These are phyloP conservation scores for Spizellomyces punctatus DNA, from an alignment of 192 early-diverging fungal genomes.

Conservation along the genomic window DNA sequence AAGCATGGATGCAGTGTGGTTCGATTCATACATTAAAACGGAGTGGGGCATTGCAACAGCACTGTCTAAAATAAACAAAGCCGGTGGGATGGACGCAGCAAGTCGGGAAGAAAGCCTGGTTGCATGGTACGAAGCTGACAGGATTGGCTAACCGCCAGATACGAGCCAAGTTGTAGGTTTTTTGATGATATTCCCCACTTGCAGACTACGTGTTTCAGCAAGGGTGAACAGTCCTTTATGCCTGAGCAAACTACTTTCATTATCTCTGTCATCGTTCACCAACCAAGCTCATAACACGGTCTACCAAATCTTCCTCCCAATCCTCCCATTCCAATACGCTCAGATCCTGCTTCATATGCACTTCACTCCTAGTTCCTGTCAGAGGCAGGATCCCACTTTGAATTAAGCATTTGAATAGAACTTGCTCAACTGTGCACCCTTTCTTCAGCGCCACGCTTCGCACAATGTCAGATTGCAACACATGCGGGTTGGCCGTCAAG, in stretches of 20 bases:
- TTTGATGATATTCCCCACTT: neutral
- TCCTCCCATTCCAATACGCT: slow-evolving; percentile 16
- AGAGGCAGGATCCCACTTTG: slow-evolving; percentile 26
- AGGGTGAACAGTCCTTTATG: neutral
- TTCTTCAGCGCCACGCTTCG: slow-evolving; percentile 14
- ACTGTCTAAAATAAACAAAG: no score
- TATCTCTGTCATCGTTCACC: neutral
- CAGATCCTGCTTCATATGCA: slow-evolving; percentile 34
- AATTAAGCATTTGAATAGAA: slow-evolving; percentile 27
- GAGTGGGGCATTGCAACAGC: no score
- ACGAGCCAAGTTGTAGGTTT: neutral
- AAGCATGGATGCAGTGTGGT: no score
- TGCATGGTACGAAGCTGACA: no score
- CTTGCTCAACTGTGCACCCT: slow-evolving; percentile 27
- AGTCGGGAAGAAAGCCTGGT: no score
- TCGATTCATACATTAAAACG: no score
- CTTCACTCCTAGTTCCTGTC: slow-evolving; percentile 29
- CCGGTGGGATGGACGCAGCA: no score
- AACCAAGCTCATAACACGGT: neutral
- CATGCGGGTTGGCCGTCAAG: slow-evolving; percentile 30
- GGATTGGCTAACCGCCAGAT: neutral
- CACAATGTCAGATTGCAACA: slow-evolving; percentile 1
- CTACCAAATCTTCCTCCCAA: slow-evolving; percentile 5
- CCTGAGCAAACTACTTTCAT: neutral
- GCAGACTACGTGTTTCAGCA: neutral